A percentile compares a stretch with the other conserved stretches of the same genome.
Evolutionary conservation across 305 asterid genomes (phyloP).

Genomic region (Ilex paraguariensis): DNA sequence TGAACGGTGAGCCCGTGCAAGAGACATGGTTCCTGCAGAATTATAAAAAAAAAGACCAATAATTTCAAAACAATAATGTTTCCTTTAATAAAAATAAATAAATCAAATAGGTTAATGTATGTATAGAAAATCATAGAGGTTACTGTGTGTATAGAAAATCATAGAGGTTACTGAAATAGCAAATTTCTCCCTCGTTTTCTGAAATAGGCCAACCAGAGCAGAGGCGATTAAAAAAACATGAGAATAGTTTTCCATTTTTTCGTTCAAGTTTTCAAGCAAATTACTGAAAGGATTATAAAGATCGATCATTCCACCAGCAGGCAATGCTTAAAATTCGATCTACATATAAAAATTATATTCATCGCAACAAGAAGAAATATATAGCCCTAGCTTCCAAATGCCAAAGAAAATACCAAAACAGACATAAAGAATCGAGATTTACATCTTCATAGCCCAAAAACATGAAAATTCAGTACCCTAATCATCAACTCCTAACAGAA

Average conservation of each 20-base stretch:
- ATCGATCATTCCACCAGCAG: background rate
- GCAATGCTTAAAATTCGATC: background rate
- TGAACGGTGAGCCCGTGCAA: constrained; percentile 42
- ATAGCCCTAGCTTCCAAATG: too few relatives aligned
- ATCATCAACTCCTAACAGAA: background rate
- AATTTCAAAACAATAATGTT: background rate
- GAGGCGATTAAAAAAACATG: too few relatives aligned
- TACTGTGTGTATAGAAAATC: too few relatives aligned
- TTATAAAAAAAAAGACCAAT: constrained; percentile 14
- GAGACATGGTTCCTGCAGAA: constrained; percentile 59
- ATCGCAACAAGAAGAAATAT: too few relatives aligned
- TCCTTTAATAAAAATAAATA: background rate
- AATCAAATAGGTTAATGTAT: too few relatives aligned
- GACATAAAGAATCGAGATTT: background rate
- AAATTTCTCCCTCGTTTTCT: too few relatives aligned
- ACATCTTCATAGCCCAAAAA: background rate
- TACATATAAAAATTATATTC: too few relatives aligned
- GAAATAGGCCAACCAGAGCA: too few relatives aligned
- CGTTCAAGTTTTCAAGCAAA: background rate
- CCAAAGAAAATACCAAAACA: background rate
- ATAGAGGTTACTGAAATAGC: too few relatives aligned
- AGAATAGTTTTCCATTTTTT: background rate
- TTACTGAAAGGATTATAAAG: too few relatives aligned
- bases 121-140: too few relatives aligned
- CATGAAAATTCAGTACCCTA: background rate